phyloP scores from a whole-genome alignment of 108 stramenopile genomes.

The Pseudonitzschia multistriata region DNA sequence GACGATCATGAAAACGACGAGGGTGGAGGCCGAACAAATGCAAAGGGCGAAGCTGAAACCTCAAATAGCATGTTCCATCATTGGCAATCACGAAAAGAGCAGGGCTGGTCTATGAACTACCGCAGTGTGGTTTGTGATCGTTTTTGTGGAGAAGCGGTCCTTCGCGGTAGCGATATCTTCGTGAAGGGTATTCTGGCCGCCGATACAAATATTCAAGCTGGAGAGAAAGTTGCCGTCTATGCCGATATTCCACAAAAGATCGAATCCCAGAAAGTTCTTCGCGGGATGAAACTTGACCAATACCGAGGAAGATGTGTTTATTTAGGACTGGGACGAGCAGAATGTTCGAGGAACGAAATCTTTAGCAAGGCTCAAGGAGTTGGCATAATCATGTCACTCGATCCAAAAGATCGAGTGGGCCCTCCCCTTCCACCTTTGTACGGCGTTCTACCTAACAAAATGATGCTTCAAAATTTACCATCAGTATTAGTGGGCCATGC shows the following conservation, averaged over 20 bases:
- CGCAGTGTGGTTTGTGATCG: constrained; percentile 59
- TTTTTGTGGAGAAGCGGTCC: constrained; percentile 76
- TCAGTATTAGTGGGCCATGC: constrained; percentile 73
- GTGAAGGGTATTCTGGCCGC: constrained; percentile 63
- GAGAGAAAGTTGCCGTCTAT: constrained; percentile 62
- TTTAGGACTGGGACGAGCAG: constrained; percentile 58
- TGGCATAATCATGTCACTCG: constrained; percentile 50
- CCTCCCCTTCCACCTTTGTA: constrained; percentile 54
- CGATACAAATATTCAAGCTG: constrained; percentile 49
- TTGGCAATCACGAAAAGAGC: constrained; percentile 30
- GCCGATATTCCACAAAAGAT: constrained; percentile 30
- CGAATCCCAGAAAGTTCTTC: constrained; percentile 19
- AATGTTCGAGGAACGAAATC: constrained; percentile 47
- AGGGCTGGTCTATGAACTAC: constrained; percentile 69
- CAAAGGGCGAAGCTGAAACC: neutral
- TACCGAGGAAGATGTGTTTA: constrained; percentile 60
- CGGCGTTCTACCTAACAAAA: constrained; percentile 43
- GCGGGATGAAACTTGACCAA: constrained; percentile 48
- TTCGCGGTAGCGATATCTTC: constrained; percentile 76
- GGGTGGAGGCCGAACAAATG: neutral
- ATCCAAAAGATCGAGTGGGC: constrained; percentile 42
- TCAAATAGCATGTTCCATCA: constrained; percentile 16
- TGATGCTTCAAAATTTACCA: constrained; percentile 75
- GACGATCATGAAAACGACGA: neutral
- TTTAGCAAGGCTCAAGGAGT: constrained; percentile 50